phyloP scores from a whole-genome alignment of 78 protist species.

The Dictyostelium capitatum region DNA sequence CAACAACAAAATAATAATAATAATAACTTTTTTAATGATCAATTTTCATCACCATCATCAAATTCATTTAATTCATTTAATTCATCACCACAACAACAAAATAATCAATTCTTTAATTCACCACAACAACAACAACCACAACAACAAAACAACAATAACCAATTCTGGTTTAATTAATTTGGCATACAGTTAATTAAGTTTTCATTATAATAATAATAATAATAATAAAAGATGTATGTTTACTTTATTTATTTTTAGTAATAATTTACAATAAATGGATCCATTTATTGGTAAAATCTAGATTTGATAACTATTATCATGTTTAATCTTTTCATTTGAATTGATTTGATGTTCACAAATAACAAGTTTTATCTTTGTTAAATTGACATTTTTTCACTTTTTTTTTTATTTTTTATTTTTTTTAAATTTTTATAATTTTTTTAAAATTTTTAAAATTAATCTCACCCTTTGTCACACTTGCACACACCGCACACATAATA shows the following conservation, averaged over 20 bases:
- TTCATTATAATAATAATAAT: background rate
- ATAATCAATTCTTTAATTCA: background rate
- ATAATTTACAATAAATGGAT: too few relatives aligned
- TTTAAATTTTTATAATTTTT: background rate
- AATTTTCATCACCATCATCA: background rate
- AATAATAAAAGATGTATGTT: background rate
- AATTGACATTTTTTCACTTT: too few relatives aligned
- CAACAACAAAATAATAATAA: slow-evolving; percentile 3
- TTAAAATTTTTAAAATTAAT: background rate
- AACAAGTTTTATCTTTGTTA: too few relatives aligned
- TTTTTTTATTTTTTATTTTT: background rate
- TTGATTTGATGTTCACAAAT: too few relatives aligned
- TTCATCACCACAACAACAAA: background rate
- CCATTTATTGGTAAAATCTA: too few relatives aligned
- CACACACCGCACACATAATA: too few relatives aligned
- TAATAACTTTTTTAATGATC: background rate
- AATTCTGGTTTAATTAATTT: slow-evolving; percentile 12
- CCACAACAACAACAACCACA: background rate
- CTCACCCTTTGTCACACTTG: too few relatives aligned
- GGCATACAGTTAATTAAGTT: background rate
- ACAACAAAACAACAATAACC: background rate
- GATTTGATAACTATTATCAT: too few relatives aligned
- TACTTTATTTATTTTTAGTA: too few relatives aligned
- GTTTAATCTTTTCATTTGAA: too few relatives aligned
- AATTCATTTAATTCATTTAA: too few relatives aligned